Evolutionary conservation across 345 rosid species (phyloP).

Genomic region (Linum tenue): DNA sequence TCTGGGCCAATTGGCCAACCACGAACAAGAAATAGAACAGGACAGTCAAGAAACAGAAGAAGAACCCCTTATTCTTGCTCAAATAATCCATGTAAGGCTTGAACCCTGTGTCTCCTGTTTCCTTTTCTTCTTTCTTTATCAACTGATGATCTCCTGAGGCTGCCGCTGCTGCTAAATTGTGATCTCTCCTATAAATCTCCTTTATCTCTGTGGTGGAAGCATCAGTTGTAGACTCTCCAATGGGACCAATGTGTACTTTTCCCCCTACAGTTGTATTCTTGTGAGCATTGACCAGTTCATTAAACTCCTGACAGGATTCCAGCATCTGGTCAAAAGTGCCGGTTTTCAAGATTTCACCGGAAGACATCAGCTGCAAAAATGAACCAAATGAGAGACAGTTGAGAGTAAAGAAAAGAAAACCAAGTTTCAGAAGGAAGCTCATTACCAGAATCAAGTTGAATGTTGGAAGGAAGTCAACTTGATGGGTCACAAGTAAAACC

Average conservation of each 20-base stretch:
- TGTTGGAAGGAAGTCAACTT: conserved; percentile 48
- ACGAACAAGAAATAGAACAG: conserved; percentile 16
- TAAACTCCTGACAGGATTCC: conserved; percentile 29
- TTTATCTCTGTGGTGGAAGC: conserved; percentile 5
- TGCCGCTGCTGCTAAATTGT: conserved; percentile 7
- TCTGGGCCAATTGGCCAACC: conserved; percentile 27
- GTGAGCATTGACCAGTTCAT: conserved; percentile 45
- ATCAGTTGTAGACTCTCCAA: background rate
- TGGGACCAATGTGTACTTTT: background rate
- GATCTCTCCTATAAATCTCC: conserved; percentile 23
- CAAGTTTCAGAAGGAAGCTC: background rate
- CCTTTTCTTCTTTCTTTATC: conserved; percentile 46
- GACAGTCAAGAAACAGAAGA: conserved; percentile 18
- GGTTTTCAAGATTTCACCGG: conserved; percentile 32
- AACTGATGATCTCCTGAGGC: conserved; percentile 33
- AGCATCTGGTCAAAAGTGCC: conserved; percentile 33
- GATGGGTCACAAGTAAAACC: conserved; percentile 48
- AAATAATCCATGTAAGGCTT: conserved; percentile 42
- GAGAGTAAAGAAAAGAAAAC: background rate
- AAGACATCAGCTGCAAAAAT: conserved; percentile 36
- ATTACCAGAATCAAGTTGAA: conserved; percentile 38
- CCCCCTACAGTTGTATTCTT: conserved; percentile 6
- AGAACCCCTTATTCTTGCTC: conserved; percentile 26
- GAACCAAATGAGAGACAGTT: background rate
- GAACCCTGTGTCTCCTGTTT: conserved; percentile 9